Conservation (phyloP, 2,329 filamentous ascomycete species). For the Rosellinia necatrix region DNA sequence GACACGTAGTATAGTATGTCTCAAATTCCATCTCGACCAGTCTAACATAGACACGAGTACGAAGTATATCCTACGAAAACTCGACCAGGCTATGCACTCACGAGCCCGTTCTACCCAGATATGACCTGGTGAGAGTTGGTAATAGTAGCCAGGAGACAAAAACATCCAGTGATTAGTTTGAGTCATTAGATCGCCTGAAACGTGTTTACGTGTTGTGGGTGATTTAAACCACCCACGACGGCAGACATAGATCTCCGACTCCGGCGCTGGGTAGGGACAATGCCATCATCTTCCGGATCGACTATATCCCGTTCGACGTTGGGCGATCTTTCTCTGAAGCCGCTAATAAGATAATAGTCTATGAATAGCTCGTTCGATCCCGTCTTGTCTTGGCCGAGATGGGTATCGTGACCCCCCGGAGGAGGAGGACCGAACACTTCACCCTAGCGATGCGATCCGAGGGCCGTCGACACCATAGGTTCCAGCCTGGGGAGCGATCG, state of each 20-base stretch:
- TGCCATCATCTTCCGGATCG: conserved; percentile 1
- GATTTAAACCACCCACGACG: conserved; percentile 26
- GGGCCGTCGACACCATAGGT: too few species aligned
- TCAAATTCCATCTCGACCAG: not conserved
- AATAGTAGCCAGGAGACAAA: too few species aligned
- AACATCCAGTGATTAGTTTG: conserved; percentile 11
- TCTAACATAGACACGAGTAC: not conserved
- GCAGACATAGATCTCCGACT: conserved; percentile 11
- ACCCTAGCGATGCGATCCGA: too few species aligned
- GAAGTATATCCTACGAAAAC: not conserved
- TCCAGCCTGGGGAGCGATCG: too few species aligned
- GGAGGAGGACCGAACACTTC: too few species aligned
- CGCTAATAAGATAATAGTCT: not conserved
- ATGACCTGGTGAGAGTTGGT: not conserved
- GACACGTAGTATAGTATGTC: too few species aligned
- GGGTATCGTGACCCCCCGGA: too few species aligned
- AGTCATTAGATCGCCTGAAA: conserved; percentile 25
- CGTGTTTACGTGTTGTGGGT: conserved; percentile 25
- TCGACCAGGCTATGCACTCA: not conserved
- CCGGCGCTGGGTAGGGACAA: not conserved
- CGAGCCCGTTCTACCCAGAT: not conserved
- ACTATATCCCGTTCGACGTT: conserved; percentile 4
- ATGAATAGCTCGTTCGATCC: too few species aligned
- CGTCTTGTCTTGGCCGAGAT: too few species aligned
- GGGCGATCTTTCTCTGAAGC: not conserved